phyloP scores from a whole-genome alignment of 2,329 filamentous ascomycete genomes.

The Tothia fuscella region DNA sequence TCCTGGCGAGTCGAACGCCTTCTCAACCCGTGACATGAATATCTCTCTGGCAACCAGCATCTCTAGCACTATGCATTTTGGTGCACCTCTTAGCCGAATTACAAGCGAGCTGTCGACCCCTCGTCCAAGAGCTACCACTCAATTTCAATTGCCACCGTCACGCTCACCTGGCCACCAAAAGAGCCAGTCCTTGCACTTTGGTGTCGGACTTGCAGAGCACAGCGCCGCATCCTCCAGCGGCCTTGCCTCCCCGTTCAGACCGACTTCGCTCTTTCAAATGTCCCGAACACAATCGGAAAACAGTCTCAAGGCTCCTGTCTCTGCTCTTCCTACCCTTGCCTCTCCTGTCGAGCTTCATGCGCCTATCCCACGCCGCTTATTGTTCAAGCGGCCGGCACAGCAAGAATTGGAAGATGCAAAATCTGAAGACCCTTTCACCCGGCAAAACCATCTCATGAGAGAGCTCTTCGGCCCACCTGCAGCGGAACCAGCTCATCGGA shows the following conservation, averaged over 20 bases:
- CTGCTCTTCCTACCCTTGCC: slow-evolving; percentile 23
- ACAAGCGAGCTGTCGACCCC: slow-evolving; percentile 21
- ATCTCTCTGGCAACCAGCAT: slow-evolving; percentile 39
- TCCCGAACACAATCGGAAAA: slow-evolving; percentile 20
- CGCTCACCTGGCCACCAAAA: slow-evolving; percentile 40
- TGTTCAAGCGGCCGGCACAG: slow-evolving; percentile 46
- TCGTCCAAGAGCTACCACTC: slow-evolving; percentile 25
- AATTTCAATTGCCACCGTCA: slow-evolving; percentile 23
- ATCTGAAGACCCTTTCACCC: slow-evolving; percentile 30
- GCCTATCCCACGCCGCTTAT: slow-evolving; percentile 37
- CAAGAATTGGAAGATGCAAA: slow-evolving; percentile 41
- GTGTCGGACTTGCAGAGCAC: slow-evolving; percentile 27
- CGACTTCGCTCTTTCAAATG: slow-evolving; percentile 22
- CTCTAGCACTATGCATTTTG: slow-evolving; percentile 39
- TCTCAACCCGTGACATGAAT: slow-evolving; percentile 39
- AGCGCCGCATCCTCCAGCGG: slow-evolving; percentile 11
- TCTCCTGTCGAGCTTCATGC: slow-evolving; percentile 45
- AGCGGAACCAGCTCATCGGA: slow-evolving; percentile 32
- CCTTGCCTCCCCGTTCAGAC: slow-evolving; percentile 33
- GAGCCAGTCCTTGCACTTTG: slow-evolving; percentile 37
- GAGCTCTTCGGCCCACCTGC: slow-evolving; percentile 30
- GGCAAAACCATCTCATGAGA: slow-evolving; percentile 24
- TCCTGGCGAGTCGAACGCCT: slow-evolving; percentile 14
- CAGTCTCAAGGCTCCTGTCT: slow-evolving; percentile 9
- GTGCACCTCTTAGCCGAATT: slow-evolving; percentile 35